Base-by-base conservation (phyloP, 495 filamentous ascomycete species). In the Parathielavia hyrcaniae region DNA sequence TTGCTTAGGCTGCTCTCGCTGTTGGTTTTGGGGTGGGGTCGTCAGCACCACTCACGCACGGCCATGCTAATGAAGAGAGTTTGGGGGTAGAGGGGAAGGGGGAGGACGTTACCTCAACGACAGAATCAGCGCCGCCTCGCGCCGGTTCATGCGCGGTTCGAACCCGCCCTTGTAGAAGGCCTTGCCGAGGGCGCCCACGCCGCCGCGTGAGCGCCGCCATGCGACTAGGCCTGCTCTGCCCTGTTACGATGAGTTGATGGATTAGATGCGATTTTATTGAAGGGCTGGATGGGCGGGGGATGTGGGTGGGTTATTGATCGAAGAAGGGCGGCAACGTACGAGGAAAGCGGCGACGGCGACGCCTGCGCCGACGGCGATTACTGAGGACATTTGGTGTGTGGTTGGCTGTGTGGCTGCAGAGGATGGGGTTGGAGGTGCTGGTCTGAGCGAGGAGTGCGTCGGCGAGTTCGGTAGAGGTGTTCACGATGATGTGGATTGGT, bases 111-210 rank as follows among this genome's bases (percentile, higher is more conserved):
- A 97, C 92, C 83, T 85, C 41, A 97, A 83, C 65, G 95, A 86
- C 51, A 99, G 76, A 53, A 99, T 97, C 68, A 99, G 75, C 26
- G 90, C 78, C 36, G 93, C 93, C 76, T 99, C 93, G 61, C 86
- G 83, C 60, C 86, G 80, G 70, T 84, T 97, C 91, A 99, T 97
- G 65, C 83, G 86, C 41, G 84, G 80, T 77, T 97, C 93, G 70
- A 99, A 99, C 35, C 93, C 93, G 65, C 93, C 93, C 73, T 96
- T 97, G 79, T 96, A 97, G 70, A 88, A 99, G 34, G 88, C 84
- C 71, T 88, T 88, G 59, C 93, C 92, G 55, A 96, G 71, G n/a
- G 82, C 81, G 59, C 84, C 83, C 56, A 86, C 78, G 64, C 86
- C 85, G 67, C 87, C 89, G 60, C 85, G 80, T 53, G 86, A 97